Base-by-base conservation (phyloP, 192 early-diverging fungal genomes). In the Coemansia sp. region DNA sequence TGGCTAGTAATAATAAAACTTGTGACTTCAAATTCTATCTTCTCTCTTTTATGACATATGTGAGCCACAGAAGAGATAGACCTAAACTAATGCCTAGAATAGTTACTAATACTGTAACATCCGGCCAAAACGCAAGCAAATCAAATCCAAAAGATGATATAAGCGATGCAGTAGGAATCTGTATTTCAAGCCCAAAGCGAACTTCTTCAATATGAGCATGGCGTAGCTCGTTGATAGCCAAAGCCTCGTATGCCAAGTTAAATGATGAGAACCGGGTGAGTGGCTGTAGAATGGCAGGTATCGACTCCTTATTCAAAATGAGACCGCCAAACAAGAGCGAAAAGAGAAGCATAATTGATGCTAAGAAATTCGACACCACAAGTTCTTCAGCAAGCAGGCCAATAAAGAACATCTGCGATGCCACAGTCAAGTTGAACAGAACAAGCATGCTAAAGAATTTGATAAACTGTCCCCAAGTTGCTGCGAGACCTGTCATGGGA, bases 251-350 rank as follows among this genome's bases (percentile, higher is more conserved):
- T 8, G 91, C 95, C 74, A 90, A 87, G 60, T 98, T 95, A 73
- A 95, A 98, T 65, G 94, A 93, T 16, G 93, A 94, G 3, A 75
- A 42, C 4, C 70, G 74, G 38, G 70, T 70, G 5, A 93, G 64
- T 10, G 87, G 67, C 65, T 93, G 86, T 9, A 92, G 68, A 63
- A 87, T 85, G 0, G 85, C 79, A 4, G 92, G 87, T 41, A 93
- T 91, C 0, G 92, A 89, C 52, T 91, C 91, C 79, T 92, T 92
- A 82, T 97, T 97, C 52, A 97, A 77, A 21, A 97, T 79, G 9
- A 97, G 84, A 0, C 95, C 95, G 15, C 91, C 94, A 76, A 95
- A 97, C 16, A 97, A 67, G 86, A 97, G 93, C 40, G 89, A 89
- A 84, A 94, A 96, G 32, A 96, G 75, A 75, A 96, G 92, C 37